phyloP scores from a whole-genome alignment of 139 green algal genomes.

The Bryopsis sp. region DNA sequence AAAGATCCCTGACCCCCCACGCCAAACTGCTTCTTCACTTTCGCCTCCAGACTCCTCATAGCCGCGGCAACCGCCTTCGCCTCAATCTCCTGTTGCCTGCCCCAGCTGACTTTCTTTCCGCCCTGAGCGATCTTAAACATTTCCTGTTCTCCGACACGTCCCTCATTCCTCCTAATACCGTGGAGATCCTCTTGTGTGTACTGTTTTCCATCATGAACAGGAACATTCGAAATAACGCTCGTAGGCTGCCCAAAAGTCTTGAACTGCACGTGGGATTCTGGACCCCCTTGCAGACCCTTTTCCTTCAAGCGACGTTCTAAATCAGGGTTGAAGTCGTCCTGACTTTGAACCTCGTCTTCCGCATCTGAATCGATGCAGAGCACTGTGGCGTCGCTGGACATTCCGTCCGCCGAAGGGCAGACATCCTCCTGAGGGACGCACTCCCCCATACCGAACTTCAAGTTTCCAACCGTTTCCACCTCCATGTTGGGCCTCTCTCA shows the following conservation, averaged over 20 bases:
- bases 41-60: too few relatives aligned
- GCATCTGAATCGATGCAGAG: slow-evolving; percentile 8
- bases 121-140: not conserved
- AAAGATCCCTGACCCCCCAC: too few relatives aligned
- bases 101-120: too few relatives aligned
- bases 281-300: not conserved
- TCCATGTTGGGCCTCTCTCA: too few relatives aligned
- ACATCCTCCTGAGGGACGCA: too few relatives aligned
- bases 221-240: not conserved
- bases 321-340: not conserved
- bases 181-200: not conserved
- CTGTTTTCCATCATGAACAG: not conserved
- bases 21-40: too few relatives aligned
- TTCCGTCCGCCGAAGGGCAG: not conserved
- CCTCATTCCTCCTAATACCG: not conserved
- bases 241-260: not conserved
- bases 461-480: too few relatives aligned
- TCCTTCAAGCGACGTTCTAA: slow-evolving; percentile 2
- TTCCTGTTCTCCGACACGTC: not conserved
- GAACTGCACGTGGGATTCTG: not conserved
- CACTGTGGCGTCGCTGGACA: slow-evolving; percentile 11
- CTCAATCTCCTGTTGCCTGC: too few relatives aligned
- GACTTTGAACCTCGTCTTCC: slow-evolving; percentile 1
- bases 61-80: too few relatives aligned
- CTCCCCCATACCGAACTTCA: too few relatives aligned